Base-by-base conservation (phyloP, 345 rosid species). In the Eucalyptus erythrocorys region DNA sequence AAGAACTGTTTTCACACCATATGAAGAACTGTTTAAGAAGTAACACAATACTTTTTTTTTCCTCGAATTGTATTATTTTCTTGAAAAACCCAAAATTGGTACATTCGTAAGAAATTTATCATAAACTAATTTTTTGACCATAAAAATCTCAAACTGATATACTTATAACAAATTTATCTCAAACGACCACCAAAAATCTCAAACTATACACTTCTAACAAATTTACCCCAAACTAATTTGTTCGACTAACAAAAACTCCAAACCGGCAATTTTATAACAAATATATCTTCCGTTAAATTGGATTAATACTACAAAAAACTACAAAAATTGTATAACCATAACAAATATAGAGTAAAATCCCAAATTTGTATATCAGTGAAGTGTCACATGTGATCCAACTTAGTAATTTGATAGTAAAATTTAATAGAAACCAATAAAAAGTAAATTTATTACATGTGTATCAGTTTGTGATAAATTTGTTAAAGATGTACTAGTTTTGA, bases 401-500 rank as follows among this genome's bases (percentile, higher is more conserved):
- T 0, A 51, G 0, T 51, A 51, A 51, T 51, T 51, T 51, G 4
- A 51, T 0, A 7, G 2, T 51, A 51, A 19, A 51, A 51, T 51
- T 51, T 51, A 19, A 51, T 0, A 0, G 24, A 51, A 51, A 7
- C 0, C 19, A 51, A 51, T 3, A 51, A 0, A 3, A 0, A 4
- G 0, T 51, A 51, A 7, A 51, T 51, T 51, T 51, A 2, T 51
- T 5, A 51, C 0, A 51, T 19, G 24, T 51, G 55, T 1, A 51
- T 51, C 9, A 0, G 0, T 51, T n/a, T 51, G 9, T 0, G 24
- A 51, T 51, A 51, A 51, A 51, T 51, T 51, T 51, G 55, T 51
- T 2, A 51, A 51, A 51, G 0, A 0, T 16, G 0, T 50, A 6
- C 1, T 3, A 1, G 1, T 49, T 15, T 5, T 0, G 7, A 0